Base-by-base conservation (phyloP, 768 basidiomycete species). In the Macrolepiota albuminosa region DNA sequence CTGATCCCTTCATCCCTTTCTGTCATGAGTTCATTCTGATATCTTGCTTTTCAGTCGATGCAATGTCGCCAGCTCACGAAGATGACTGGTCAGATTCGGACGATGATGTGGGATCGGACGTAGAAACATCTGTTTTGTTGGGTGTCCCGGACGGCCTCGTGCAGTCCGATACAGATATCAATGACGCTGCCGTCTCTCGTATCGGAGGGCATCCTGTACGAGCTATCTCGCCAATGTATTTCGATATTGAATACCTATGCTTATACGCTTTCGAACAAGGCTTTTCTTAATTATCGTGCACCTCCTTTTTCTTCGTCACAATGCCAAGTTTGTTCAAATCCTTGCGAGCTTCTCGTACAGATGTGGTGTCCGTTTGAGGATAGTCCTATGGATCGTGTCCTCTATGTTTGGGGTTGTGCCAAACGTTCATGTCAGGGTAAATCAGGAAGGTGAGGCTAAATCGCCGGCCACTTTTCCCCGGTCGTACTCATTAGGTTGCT, bases 181-280 rank as follows among this genome's bases (percentile, higher is more conserved):
- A 70, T 65, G 92, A 95, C 74, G 88, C 84, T 46, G 86, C 89
- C 59, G 90, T 94, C 64, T 95, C 93, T 72, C 89, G 93, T 73
- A 88, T 95, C 62, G 93, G 93, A 70, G 93, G 93, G 70, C 81
- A 81, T 76, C 93, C 93, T 81, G 92, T 94, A 87, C 84, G 91
- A 82, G 31, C 26, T 74, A 73, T 77, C 77, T 75, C 72, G 72
- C 74, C 67, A 70, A 73, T 80, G 78, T 83, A 80, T 70, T 69
- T 71, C 72, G 69, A 70, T 75, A 73, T 71, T 74, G 67, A 76
- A 80, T 78, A 75, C 78, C 72, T 73, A 73, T 69, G 74, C 81
- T 73, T 76, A 72, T 76, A 57, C 54, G 34, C 50, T 71, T 72
- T 73, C 68, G 68, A 65, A 69, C 67, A 82, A 93, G 92, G 87